A percentile compares a stretch with the other conserved stretches of the same genome.
Conservation (phyloP, 306 rosid genomes). For the Echinosophora koreensis region DNA sequence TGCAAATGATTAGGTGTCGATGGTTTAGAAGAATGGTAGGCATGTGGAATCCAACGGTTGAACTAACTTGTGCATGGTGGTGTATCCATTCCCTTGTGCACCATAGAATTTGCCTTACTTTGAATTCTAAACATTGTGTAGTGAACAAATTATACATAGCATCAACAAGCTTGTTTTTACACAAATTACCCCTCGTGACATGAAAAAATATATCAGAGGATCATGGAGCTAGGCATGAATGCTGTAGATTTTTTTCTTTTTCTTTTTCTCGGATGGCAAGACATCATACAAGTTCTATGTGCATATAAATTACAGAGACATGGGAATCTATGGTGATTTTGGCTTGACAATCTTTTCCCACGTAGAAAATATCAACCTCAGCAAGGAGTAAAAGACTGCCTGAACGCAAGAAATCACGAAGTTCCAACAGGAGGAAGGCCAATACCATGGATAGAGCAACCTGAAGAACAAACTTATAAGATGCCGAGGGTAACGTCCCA, state of each 20-base stretch:
- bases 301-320: background rate
- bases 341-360: conserved; percentile 65
- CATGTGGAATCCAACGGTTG: no score
- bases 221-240: background rate
- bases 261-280: no score
- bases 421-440: conserved; percentile 99
- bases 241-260: background rate
- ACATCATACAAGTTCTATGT: background rate
- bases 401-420: conserved; percentile 62
- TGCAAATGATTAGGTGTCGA: no score
- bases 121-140: background rate
- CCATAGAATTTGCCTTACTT: no score
- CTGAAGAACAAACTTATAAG: conserved; percentile 95
- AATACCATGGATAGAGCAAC: conserved; percentile 94
- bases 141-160: conserved; percentile 44
- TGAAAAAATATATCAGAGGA: background rate
- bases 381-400: conserved; percentile 63
- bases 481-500: conserved; percentile 93
- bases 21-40: no score
- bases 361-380: conserved; percentile 64
- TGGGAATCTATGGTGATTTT: conserved; percentile 44
- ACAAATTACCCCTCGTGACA: conserved; percentile 18
- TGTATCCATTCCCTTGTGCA: no score
- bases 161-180: conserved; percentile 39
- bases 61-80: no score